phyloP scores from a whole-genome alignment of 371 early-diverging fungal genomes.

The Saksenaea vasiformis region DNA sequence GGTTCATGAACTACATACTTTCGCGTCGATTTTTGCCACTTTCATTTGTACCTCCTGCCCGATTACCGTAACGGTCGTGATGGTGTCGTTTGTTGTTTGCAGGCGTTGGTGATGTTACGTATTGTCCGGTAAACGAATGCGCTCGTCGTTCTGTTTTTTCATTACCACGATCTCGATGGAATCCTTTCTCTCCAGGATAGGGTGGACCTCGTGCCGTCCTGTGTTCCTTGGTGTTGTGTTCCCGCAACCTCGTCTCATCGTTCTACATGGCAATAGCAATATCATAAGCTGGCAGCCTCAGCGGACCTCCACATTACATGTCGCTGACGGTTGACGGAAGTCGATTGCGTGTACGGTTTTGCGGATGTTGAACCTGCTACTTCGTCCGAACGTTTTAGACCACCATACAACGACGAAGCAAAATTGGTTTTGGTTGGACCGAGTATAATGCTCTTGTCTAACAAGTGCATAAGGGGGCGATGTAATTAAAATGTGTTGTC shows the following conservation, averaged over 20 bases:
- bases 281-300: neutral
- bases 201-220: slow-evolving; percentile 29
- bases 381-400: slow-evolving; percentile 53
- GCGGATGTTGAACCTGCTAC: slow-evolving; percentile 12
- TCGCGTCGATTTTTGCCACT: slow-evolving; percentile 15
- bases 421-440: slow-evolving; percentile 64
- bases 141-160: slow-evolving; percentile 20
- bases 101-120: neutral
- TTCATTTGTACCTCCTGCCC: slow-evolving; percentile 1
- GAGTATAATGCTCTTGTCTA: slow-evolving; percentile 55
- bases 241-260: slow-evolving; percentile 1
- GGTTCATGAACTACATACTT: slow-evolving; percentile 19
- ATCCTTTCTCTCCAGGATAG: slow-evolving; percentile 33
- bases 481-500: neutral
- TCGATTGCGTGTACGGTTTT: slow-evolving; percentile 1
- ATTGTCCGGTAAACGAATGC: slow-evolving; percentile 5
- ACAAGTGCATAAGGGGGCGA: slow-evolving; percentile 3
- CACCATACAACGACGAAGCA: slow-evolving; percentile 55
- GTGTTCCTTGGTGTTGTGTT: slow-evolving; percentile 16
- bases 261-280: slow-evolving; percentile 11
- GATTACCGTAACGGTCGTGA: slow-evolving; percentile 6
- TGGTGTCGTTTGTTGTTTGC: slow-evolving; percentile 2
- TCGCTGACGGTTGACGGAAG: slow-evolving; percentile 13
- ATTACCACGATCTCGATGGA: slow-evolving; percentile 18
- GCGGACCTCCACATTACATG: slow-evolving; percentile 14